A percentile compares a stretch with the other conserved stretches of the same genome.
Conservation (phyloP, 2,329 filamentous ascomycete genomes). For the Claviceps lovelessii region DNA sequence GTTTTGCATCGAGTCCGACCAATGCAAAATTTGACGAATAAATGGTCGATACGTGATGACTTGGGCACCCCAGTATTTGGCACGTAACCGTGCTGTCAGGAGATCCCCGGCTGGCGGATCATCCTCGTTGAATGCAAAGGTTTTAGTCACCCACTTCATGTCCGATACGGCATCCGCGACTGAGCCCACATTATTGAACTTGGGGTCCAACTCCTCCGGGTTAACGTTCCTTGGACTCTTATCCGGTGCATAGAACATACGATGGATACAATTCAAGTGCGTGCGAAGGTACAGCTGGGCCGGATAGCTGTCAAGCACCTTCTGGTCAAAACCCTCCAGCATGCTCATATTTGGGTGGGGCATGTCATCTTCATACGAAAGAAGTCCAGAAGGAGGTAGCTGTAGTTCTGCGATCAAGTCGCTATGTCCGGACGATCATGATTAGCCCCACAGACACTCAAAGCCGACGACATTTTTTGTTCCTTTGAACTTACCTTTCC, state of each 20-base stretch:
- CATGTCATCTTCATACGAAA: slow-evolving; percentile 49
- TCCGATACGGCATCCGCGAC: slow-evolving; percentile 29
- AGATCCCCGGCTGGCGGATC: slow-evolving; percentile 64
- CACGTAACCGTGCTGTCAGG: slow-evolving; percentile 67
- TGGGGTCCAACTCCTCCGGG: slow-evolving; percentile 14
- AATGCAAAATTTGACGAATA: slow-evolving; percentile 40
- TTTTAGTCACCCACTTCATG: slow-evolving; percentile 32
- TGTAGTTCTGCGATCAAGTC: slow-evolving; percentile 82
- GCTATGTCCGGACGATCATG: slow-evolving; percentile 29
- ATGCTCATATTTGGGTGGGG: slow-evolving; percentile 46
- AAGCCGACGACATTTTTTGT: neutral
- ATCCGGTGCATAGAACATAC: slow-evolving; percentile 36
- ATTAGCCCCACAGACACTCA: neutral
- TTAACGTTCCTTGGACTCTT: slow-evolving; percentile 17
- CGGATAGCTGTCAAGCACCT: slow-evolving; percentile 44
- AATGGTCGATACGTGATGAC: slow-evolving; percentile 83
- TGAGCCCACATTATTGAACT: slow-evolving; percentile 32
- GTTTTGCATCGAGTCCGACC: slow-evolving; percentile 24
- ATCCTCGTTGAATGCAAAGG: slow-evolving; percentile 45
- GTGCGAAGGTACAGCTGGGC: slow-evolving; percentile 52
- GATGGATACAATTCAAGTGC: slow-evolving; percentile 49
- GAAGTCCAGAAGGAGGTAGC: slow-evolving; percentile 44
- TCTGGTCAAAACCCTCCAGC: slow-evolving; percentile 27
- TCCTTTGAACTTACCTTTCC: slow-evolving; percentile 50
- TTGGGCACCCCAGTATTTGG: slow-evolving; percentile 86